Evolutionary conservation across 2,329 filamentous ascomycete genomes (phyloP).

Genomic region (Hirsutella thompsonii): DNA sequence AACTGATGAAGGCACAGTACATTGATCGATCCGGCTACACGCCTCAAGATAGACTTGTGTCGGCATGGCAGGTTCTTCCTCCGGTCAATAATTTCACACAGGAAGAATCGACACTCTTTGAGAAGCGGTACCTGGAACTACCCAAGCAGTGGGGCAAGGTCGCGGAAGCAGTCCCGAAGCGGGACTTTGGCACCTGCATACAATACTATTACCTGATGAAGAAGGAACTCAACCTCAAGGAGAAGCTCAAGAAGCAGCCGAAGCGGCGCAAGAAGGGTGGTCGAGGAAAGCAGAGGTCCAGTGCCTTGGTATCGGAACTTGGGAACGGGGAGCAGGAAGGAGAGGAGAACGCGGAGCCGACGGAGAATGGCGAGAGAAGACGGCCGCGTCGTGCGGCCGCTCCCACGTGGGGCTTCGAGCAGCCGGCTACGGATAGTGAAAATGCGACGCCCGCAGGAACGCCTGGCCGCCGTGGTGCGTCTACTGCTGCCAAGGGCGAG

Average conservation of each 20-base stretch:
- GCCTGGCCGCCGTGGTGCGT: slow-evolving; percentile 36
- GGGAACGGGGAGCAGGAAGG: slow-evolving; percentile 45
- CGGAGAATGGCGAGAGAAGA: slow-evolving; percentile 47
- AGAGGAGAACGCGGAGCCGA: slow-evolving; percentile 41
- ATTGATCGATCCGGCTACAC: slow-evolving; percentile 54
- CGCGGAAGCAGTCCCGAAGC: slow-evolving; percentile 50
- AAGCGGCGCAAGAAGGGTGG: slow-evolving; percentile 43
- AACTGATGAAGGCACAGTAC: slow-evolving; percentile 45
- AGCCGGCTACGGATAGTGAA: slow-evolving; percentile 44
- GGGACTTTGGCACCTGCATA: slow-evolving; percentile 69
- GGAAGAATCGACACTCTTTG: slow-evolving; percentile 57
- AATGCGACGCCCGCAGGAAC: slow-evolving; percentile 43
- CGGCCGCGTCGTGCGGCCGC: slow-evolving; percentile 53
- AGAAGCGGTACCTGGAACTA: slow-evolving; percentile 60
- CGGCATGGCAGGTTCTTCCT: slow-evolving; percentile 59
- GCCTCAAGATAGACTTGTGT: slow-evolving; percentile 52
- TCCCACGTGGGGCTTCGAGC: slow-evolving; percentile 59
- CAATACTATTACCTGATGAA: slow-evolving; percentile 79
- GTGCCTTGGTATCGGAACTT: slow-evolving; percentile 53
- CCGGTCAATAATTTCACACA: slow-evolving; percentile 63
- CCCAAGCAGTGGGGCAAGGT: slow-evolving; percentile 78
- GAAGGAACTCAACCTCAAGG: slow-evolving; percentile 62
- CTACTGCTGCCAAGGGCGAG: slow-evolving; percentile 25
- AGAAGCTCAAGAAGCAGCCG: slow-evolving; percentile 55
- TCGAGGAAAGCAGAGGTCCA: slow-evolving; percentile 46